phyloP scores from a whole-genome alignment of 2,329 filamentous ascomycete genomes.

The Cordyceps tenuipes region DNA sequence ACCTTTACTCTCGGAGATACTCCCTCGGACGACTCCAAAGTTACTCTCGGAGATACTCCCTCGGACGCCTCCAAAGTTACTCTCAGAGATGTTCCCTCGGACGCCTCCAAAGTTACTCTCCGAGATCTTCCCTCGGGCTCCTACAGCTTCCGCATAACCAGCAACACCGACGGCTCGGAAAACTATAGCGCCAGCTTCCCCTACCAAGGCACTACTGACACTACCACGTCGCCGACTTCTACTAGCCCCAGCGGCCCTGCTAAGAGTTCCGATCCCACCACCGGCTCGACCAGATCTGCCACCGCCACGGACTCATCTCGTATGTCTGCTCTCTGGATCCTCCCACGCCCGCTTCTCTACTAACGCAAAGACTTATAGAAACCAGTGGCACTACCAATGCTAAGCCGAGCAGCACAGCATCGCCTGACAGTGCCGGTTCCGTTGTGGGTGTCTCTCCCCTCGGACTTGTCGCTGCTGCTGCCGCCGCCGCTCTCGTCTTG shows the following conservation, averaged over 20 bases:
- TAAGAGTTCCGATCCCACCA: too few relatives aligned
- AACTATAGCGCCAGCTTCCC: conserved; percentile 28
- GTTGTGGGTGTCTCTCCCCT: not conserved
- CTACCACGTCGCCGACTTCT: conserved; percentile 1
- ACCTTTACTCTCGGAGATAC: too few relatives aligned
- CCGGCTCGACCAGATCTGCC: not conserved
- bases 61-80: too few relatives aligned
- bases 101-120: conserved; percentile 24
- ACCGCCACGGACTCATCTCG: not conserved
- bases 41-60: too few relatives aligned
- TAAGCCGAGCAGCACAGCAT: not conserved
- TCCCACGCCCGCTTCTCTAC: not conserved
- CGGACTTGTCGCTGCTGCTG: not conserved
- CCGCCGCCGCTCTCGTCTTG: not conserved
- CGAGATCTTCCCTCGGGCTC: conserved; percentile 20
- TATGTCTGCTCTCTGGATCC: not conserved
- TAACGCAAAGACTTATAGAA: not conserved
- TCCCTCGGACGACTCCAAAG: too few relatives aligned
- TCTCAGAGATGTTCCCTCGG: conserved; percentile 20
- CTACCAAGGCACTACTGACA: conserved; percentile 21
- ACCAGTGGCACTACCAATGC: not conserved
- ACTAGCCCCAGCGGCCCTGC: conserved; percentile 7
- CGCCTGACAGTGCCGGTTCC: not conserved
- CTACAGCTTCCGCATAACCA: conserved; percentile 28
- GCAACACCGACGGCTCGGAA: conserved; percentile 18